Evolutionary conservation across 306 rosid species (phyloP).

Genomic region (Quercus dentata): DNA sequence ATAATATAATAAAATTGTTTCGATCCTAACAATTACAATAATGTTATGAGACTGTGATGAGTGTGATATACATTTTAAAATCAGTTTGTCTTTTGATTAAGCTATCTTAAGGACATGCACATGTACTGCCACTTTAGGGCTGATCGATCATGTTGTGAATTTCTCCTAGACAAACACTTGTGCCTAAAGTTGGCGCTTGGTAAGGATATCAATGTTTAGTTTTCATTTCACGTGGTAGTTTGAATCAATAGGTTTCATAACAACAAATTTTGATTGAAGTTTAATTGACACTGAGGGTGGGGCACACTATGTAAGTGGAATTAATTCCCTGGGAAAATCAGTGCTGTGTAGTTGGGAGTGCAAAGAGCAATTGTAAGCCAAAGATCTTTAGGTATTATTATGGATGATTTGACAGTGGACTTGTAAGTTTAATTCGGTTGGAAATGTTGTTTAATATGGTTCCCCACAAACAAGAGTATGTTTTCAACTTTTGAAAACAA

Average conservation of each 20-base stretch:
- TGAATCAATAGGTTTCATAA: neutral
- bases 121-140: slow-evolving; percentile 20
- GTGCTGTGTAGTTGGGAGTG: too few relatives aligned
- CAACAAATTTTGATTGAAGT: neutral
- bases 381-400: too few relatives aligned
- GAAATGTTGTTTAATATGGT: too few relatives aligned
- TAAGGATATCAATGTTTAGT: too few relatives aligned
- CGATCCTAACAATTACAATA: slow-evolving; percentile 27
- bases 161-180: slow-evolving; percentile 16
- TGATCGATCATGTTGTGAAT: slow-evolving; percentile 27
- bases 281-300: neutral
- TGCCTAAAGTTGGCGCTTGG: neutral
- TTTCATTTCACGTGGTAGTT: neutral
- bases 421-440: too few relatives aligned
- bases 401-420: too few relatives aligned
- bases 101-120: slow-evolving; percentile 27
- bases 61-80: slow-evolving; percentile 19
- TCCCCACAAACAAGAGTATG: too few relatives aligned
- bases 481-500: too few relatives aligned
- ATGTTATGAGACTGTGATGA: slow-evolving; percentile 16
- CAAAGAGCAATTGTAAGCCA: too few relatives aligned
- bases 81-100: slow-evolving; percentile 17
- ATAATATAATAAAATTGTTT: slow-evolving; percentile 29
- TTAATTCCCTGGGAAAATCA: too few relatives aligned
- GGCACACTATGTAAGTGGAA: neutral